Base-by-base conservation (phyloP, 2,329 filamentous ascomycete species). In the Colletotrichum brevisporum region DNA sequence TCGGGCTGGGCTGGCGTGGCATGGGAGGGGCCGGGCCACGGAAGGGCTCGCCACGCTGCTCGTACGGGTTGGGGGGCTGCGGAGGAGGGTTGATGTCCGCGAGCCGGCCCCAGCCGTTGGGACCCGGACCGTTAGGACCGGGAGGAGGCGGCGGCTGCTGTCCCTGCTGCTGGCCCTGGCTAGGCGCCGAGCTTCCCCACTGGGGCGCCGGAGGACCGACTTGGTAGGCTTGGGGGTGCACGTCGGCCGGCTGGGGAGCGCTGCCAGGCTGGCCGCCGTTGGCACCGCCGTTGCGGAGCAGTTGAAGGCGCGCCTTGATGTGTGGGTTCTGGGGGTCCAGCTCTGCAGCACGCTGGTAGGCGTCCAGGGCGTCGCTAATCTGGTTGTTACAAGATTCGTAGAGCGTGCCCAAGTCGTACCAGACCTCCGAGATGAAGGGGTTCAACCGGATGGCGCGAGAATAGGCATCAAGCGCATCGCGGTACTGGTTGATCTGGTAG, bases 381-480 rank as follows among this genome's bases (percentile, higher is more conserved):
- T 99, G 96, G 83, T 98, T 98, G 86, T 99, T 98, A 82, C 96
- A 99, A 27, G 94, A 97, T 80, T 99, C 96, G 77, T 99, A 99
- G 92, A 99, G 78, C 75, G 96, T 99, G 71, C 96, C 96, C 47
- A 99, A 85, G 80, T 99, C 96, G 81, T 98, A 99, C 96, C 96
- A 99, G 59, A 99, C 96, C 81, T 99, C 96, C 2, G 95, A 98
- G 73, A 99, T 98, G 84, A 97, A 98, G 5, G 96, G 96, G 79
- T 98, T 99, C 75, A 99, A 83, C 64, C 96, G 92, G 76, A 98
- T 99, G 54, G 96, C 96, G 70, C 96, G 93, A 71, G 95, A 98
- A 82, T 98, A 99, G 47, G 96, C 96, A 83, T 99, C 96, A 61
- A 99, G 88, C 3, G 96, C 96, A 84, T 99, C 96, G 68, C 96